Percentiles rank a stretch among this genome's conserved stretches.
phyloP scores from a whole-genome alignment of 768 basidiomycete genomes.

The Dictyophora rubrovolvata region DNA sequence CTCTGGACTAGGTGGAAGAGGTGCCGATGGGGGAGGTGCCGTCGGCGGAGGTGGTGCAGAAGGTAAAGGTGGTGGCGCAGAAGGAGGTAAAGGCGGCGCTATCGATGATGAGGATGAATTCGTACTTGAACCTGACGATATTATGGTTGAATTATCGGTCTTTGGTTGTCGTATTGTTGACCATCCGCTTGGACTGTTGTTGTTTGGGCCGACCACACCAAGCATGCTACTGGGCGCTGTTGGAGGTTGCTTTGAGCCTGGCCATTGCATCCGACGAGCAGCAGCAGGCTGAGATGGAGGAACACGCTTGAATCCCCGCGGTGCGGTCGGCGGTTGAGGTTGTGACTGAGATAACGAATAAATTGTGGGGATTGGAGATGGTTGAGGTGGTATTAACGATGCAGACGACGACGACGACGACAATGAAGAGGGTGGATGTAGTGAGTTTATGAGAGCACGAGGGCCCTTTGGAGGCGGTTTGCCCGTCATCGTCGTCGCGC shows the following conservation, averaged over 20 bases:
- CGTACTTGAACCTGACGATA: constrained; percentile 18
- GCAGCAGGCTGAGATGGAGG: background rate
- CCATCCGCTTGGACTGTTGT: constrained; percentile 9
- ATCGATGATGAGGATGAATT: constrained; percentile 3
- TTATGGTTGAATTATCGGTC: constrained; percentile 17
- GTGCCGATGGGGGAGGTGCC: constrained; percentile 8
- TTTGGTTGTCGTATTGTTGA: constrained; percentile 10
- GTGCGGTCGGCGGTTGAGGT: constrained; percentile 17
- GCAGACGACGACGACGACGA: constrained; percentile 9
- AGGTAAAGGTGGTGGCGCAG: constrained; percentile 13
- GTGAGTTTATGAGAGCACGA: constrained; percentile 48
- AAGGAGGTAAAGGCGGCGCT: constrained; percentile 18
- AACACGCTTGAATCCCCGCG: background rate
- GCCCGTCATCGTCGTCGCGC: constrained; percentile 48
- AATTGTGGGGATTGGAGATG: constrained; percentile 24
- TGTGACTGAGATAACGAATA: constrained; percentile 19
- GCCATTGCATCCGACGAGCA: background rate
- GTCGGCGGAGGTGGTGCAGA: background rate
- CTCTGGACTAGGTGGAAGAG: background rate
- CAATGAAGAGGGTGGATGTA: constrained; percentile 24
- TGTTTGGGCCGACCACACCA: background rate
- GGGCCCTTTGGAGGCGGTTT: constrained; percentile 70
- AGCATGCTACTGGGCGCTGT: background rate
- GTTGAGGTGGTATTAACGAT: constrained; percentile 23
- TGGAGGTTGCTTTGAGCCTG: background rate